phyloP scores from a whole-genome alignment of 371 early-diverging fungal genomes.

The Rhizopus delemar region DNA sequence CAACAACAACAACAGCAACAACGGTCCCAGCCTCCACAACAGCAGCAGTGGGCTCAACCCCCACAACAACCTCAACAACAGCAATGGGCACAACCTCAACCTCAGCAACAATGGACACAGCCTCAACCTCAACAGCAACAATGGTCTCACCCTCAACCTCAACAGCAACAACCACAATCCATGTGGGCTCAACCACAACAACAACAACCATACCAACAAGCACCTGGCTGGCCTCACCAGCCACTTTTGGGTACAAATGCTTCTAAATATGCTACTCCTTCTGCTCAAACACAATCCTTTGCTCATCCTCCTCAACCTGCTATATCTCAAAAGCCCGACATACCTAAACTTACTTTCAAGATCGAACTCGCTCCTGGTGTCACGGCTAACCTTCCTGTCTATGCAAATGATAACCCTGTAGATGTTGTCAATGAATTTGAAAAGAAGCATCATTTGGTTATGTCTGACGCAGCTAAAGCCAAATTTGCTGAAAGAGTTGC shows the following conservation, averaged over 20 bases:
- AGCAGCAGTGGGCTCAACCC: neutral
- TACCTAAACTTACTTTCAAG: slow-evolving; percentile 33
- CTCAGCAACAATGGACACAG: neutral
- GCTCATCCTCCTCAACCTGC: slow-evolving; percentile 4
- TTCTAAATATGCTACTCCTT: slow-evolving; percentile 20
- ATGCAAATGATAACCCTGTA: slow-evolving; percentile 28
- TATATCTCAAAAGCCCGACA: slow-evolving; percentile 2
- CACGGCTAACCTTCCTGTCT: slow-evolving; percentile 31
- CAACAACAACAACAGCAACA: slow-evolving; percentile 2
- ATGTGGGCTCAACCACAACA: neutral
- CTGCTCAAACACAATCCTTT: neutral
- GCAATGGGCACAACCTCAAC: neutral
- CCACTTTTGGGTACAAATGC: slow-evolving; percentile 14
- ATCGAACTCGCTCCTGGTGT: slow-evolving; percentile 40
- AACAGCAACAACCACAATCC: slow-evolving; percentile 1
- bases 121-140: slow-evolving; percentile 1
- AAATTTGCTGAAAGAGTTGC: slow-evolving; percentile 32
- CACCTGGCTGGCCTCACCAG: neutral
- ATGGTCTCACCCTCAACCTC: neutral
- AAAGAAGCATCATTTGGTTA: slow-evolving; percentile 25
- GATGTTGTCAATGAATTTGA: slow-evolving; percentile 37
- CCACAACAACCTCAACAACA: slow-evolving; percentile 4
- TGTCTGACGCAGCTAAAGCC: slow-evolving; percentile 24
- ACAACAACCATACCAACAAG: neutral
- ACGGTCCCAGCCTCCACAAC: neutral